Evolutionary conservation across 768 basidiomycete genomes (phyloP), one percentile per base, ranked within the genome.

Genomic region (Boletus vermiculosoides): DNA sequence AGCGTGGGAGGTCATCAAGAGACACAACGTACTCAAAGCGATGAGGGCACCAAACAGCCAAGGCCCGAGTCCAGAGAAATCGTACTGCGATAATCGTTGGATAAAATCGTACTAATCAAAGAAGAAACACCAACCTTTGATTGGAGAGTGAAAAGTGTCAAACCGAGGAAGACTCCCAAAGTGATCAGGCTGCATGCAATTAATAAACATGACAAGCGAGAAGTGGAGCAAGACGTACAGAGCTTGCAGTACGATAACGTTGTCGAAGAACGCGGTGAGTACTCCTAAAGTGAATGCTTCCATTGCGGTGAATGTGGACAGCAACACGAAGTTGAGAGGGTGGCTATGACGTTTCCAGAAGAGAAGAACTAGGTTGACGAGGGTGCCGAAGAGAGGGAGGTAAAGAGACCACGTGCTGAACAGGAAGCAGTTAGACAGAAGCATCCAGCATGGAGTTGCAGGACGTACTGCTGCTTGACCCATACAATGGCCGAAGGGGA

Each of bases 101-200:
- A 39, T 23, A 39, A 16, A 18, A 33, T 34, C 13, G n/a, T 18
- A 34, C 12, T 15, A 7, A 57, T 42, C 15, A 33, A 42, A 54
- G 22, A 39, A 31, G 13, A 57, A 20, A 30, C 15, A 52, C 78
- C 20, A 59, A 89, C 90, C 80, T 96, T 96, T 56, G 90, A 92
- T 71, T 96, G 94, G 70, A 97, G 78, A 1, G 97, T 98, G 78
- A 97, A 98, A 51, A 98, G 72, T 0, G 95, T 98, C 59, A 99
- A 75, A 7, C 95, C 97, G 40, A 93, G 73, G 82, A 99, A 98
- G 45, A 98, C 87, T 15, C 94, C 94, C 3, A 91, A 76, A 0
- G 95, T 97, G 66, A 98, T 93, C 51, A 96, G 73, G 52, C 88
- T 88, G 69, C 34, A 40, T 44, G 41, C 52, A 36, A 64, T 66